Conservation (phyloP, 305 asterid genomes). For the Euphrasia arctica region DNA sequence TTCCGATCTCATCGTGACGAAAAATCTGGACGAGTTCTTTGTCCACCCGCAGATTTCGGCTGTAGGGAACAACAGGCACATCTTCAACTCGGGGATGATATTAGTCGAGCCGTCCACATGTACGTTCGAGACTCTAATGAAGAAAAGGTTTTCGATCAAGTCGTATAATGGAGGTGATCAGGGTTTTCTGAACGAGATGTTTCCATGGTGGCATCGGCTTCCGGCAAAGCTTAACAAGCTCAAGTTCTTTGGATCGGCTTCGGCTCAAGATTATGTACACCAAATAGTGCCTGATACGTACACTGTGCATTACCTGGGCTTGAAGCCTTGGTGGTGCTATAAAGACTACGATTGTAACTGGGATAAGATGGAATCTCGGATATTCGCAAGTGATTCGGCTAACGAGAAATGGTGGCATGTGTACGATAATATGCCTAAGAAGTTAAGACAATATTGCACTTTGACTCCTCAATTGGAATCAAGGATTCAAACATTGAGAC, state of each 20-base stretch:
- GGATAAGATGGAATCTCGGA: slow-evolving; percentile 36
- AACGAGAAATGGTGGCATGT: slow-evolving; percentile 70
- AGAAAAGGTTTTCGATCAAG: slow-evolving; percentile 31
- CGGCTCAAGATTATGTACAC: slow-evolving; percentile 9
- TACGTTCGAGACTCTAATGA: slow-evolving; percentile 51
- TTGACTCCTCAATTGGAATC: slow-evolving; percentile 44
- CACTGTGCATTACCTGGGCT: slow-evolving; percentile 67
- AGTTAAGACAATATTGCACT: slow-evolving; percentile 41
- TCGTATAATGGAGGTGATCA: slow-evolving; percentile 83
- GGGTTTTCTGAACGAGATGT: slow-evolving; percentile 64
- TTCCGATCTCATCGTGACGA: slow-evolving; percentile 51
- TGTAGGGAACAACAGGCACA: slow-evolving; percentile 31
- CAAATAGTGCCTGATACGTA: slow-evolving; percentile 20
- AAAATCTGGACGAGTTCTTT: slow-evolving; percentile 53
- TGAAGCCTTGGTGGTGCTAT: slow-evolving; percentile 89
- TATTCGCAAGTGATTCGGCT: slow-evolving; percentile 63
- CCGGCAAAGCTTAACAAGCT: slow-evolving; percentile 45
- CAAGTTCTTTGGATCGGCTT: slow-evolving; percentile 30
- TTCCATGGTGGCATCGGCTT: slow-evolving; percentile 78
- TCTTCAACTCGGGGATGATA: slow-evolving; percentile 77
- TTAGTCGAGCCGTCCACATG: slow-evolving; percentile 64
- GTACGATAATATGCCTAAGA: slow-evolving; percentile 47
- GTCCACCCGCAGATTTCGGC: slow-evolving; percentile 55
- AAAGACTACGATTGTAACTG: slow-evolving; percentile 84
- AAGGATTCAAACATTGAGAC: slow-evolving; percentile 37